Percentiles rank a stretch among this genome's conserved stretches.
These are phyloP conservation scores for Marsdenia floribunda DNA, from an alignment of 257 asterid genomes.

Conservation along the genomic window DNA sequence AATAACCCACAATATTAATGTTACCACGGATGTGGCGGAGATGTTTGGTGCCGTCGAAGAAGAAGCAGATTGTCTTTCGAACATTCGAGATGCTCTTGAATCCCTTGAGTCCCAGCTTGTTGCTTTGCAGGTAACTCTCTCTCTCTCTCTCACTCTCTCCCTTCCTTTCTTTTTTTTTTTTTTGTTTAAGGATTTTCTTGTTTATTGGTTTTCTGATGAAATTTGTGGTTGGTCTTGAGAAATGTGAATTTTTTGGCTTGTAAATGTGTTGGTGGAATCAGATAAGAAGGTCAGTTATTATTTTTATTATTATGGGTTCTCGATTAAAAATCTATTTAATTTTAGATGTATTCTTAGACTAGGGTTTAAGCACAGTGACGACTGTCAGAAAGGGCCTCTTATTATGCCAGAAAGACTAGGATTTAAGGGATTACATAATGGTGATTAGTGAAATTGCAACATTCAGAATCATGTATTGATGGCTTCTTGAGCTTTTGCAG, in stretches of 20 bases:
- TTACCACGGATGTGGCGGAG: too few relatives aligned
- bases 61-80: constrained; percentile 57
- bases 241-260: not conserved
- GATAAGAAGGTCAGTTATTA: not conserved
- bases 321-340: not conserved
- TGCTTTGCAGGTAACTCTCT: constrained; percentile 44
- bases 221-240: not conserved
- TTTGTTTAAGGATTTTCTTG: not conserved
- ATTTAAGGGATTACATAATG: not conserved
- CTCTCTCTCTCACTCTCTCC: not conserved
- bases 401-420: too few relatives aligned
- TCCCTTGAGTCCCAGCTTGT: constrained; percentile 77
- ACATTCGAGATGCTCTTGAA: constrained; percentile 73
- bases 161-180: not conserved
- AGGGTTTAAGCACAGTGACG: constrained; percentile 13
- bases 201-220: not conserved
- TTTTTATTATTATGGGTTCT: not conserved
- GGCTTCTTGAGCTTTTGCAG: not conserved
- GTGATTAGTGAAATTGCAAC: not conserved
- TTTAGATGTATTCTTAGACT: not conserved
- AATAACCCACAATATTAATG: too few relatives aligned
- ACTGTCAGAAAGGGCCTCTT: not conserved
- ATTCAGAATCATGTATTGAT: not conserved
- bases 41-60: too few relatives aligned
- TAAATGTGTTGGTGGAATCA: not conserved